Conservation (phyloP, 371 early-diverging fungal species). For the Encephalitozoon cuniculi region DNA sequence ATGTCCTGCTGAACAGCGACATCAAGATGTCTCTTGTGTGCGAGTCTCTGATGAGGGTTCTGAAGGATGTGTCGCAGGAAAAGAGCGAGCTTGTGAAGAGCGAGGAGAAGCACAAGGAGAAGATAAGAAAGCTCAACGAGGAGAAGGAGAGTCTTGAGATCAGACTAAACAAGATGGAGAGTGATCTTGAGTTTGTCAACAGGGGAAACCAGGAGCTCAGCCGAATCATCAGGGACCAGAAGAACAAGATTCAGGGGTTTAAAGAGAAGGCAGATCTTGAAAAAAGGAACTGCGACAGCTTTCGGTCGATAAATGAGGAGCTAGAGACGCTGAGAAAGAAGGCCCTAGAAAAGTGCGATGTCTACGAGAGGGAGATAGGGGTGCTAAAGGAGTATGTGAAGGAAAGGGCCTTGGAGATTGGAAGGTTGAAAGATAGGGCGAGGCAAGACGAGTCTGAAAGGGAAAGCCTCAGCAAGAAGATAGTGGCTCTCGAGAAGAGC, state of each 20-base stretch:
- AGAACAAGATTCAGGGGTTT: slow-evolving; percentile 19
- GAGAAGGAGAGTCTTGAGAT: slow-evolving; percentile 20
- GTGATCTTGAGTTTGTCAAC: slow-evolving; percentile 28
- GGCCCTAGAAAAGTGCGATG: slow-evolving; percentile 33
- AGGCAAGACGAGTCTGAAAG: slow-evolving; percentile 36
- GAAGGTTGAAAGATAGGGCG: not conserved
- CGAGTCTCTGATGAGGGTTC: slow-evolving; percentile 50
- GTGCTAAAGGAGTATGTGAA: slow-evolving; percentile 42
- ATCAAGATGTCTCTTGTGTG: slow-evolving; percentile 50
- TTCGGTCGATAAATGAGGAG: slow-evolving; percentile 35
- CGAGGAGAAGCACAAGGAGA: slow-evolving; percentile 6
- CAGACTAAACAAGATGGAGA: slow-evolving; percentile 35
- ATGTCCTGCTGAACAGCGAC: slow-evolving; percentile 32
- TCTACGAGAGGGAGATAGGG: slow-evolving; percentile 47
- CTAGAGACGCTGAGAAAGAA: slow-evolving; percentile 44
- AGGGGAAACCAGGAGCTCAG: slow-evolving; percentile 43
- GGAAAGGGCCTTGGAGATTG: slow-evolving; percentile 39
- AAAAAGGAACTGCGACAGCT: slow-evolving; percentile 16
- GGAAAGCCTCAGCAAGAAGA: slow-evolving; percentile 15
- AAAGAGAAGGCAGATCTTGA: slow-evolving; percentile 38
- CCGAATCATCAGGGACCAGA: slow-evolving; percentile 50
- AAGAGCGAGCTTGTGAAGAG: slow-evolving; percentile 24
- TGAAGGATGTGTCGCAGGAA: slow-evolving; percentile 46
- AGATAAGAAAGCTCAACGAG: not conserved
- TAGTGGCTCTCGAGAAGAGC: slow-evolving; percentile 26